Evolutionary conservation across 768 basidiomycete species (phyloP), one percentile per base, ranked within the genome.

Genomic region (Auriscalpium microsporum): DNA sequence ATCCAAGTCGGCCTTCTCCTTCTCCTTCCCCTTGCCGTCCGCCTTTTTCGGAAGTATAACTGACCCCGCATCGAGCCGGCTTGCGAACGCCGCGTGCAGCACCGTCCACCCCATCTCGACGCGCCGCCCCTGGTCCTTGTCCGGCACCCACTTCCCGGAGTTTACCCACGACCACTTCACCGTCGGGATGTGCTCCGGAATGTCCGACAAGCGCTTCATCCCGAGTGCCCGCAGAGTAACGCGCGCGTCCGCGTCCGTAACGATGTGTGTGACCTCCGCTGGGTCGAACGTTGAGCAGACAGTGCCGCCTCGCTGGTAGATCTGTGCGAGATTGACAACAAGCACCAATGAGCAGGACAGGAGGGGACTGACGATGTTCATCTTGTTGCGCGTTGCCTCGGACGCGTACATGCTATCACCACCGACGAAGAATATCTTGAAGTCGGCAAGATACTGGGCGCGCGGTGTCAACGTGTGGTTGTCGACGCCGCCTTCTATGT

Each of bases 301-400:
- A 19, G 74, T 79, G 45, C 80, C 89, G 10, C 89, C 89, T 58
- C 80, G 70, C 56, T 72, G 73, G 45, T 82, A 72, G 42, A 91
- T 79, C 88, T 90, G 58, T n/a, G 33, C 34, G 17, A 34, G 35
- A 19, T 28, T 36, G 34, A 16, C 28, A 37, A 16, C 42, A 34
- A 13, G 19, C 8, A 7, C 4, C 3, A 5, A 48, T 35, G 35
- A 56, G 40, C 10, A 40, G 3, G 38, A 37, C 4, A 21, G 13
- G 56, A 46, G 42, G 34, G 34, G 21, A 45, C 52, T n/a, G 16
- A 62, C 60, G 33, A 45, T 48, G 34, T 21, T 53, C 60, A 62
- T 62, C 17, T 53, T 48, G 1, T 59, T 59, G 17, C 57, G 54
- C 17, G 58, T 62, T 49, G 55, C 38, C 23, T 53, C 49, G n/a